These are phyloP conservation scores for Diaporthe capsici DNA, from an alignment of 2,329 filamentous ascomycete genomes.

Conservation along the genomic window DNA sequence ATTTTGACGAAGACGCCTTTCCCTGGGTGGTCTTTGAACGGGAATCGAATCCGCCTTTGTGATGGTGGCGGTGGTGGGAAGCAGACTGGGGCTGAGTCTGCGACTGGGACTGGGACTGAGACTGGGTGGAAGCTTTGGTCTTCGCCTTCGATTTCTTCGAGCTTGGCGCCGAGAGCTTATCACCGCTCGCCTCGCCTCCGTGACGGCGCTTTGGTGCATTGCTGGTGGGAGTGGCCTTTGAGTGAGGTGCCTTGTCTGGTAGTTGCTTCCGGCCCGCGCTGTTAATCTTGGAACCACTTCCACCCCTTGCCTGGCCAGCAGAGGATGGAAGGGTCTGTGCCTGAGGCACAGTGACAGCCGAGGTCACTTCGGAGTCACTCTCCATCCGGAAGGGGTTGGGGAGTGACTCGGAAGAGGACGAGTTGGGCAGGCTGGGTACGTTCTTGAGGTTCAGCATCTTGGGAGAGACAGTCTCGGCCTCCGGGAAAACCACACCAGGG, in stretches of 20 bases:
- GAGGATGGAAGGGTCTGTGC: not conserved
- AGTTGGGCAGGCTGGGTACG: not conserved
- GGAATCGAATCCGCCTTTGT: not conserved
- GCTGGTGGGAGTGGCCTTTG: not conserved
- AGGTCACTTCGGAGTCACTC: not conserved
- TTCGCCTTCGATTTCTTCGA: conserved; percentile 19
- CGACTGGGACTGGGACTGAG: not conserved
- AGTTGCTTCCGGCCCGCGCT: conserved; percentile 19
- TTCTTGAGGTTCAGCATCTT: conserved; percentile 25
- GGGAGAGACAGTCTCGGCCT: conserved; percentile 9
- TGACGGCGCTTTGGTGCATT: conserved; percentile 19
- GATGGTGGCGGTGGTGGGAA: not conserved
- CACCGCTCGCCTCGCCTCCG: not conserved
- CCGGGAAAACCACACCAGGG: not conserved
- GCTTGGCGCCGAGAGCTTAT: not conserved
- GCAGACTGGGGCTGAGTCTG: not conserved
- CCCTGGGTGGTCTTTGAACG: not conserved
- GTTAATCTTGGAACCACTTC: not conserved
- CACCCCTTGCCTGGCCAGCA: not conserved
- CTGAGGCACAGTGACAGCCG: not conserved
- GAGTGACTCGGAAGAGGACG: conserved; percentile 28
- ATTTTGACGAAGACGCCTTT: not conserved
- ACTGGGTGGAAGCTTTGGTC: not conserved
- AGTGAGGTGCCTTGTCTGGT: conserved; percentile 32
- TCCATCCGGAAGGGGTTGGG: conserved; percentile 13